Evolutionary conservation across 768 basidiomycete species (phyloP), one percentile per base, ranked within the genome.

Genomic region (Pisolithus orientalis): DNA sequence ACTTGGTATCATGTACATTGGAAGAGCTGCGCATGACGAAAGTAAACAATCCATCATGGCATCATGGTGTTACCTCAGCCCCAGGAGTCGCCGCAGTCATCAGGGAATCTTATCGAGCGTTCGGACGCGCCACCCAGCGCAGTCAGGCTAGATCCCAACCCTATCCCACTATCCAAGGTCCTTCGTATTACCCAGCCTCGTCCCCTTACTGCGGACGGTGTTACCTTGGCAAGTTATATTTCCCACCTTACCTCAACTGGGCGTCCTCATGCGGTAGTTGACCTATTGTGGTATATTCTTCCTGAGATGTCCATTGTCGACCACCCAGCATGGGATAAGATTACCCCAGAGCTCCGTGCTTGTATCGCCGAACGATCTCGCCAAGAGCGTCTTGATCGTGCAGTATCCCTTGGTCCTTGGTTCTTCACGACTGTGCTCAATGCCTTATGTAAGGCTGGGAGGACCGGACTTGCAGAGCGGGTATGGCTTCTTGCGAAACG

Each of bases 401-500:
- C 78, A 2, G 70, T 78, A 9, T 47, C 39, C 3, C 75, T 78
- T 24, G 89, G 87, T 0, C 85, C 89, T 0, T 63, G 75, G 51
- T 72, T 85, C 54, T 80, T 87, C 57, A 71, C 80, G 1, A 65
- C 73, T 3, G 65, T 90, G 9, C 64, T 93, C 31, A 79, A 82
- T 53, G 83, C 82, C 0, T 67, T 90, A 39, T 62, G 69, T 52
- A 85, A 85, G 57, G 69, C 75, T 0, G 80, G 83, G 0, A 70
- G 70, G 55, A 75, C 75, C 0, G 77, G 77, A 0, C 65, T 82
- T 4, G 80, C 83, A 0, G 82, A 85, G 60, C 76, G 79, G 16
- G 74, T 91, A 2, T 90, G 85, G 80, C 57, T 72, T 13, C 70
- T 84, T 21, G 85, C 80, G 8, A 75, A 76, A 57, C 68, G 75